Conservation (phyloP, 2,329 filamentous ascomycete species). For the Polytolypa hystricis region DNA sequence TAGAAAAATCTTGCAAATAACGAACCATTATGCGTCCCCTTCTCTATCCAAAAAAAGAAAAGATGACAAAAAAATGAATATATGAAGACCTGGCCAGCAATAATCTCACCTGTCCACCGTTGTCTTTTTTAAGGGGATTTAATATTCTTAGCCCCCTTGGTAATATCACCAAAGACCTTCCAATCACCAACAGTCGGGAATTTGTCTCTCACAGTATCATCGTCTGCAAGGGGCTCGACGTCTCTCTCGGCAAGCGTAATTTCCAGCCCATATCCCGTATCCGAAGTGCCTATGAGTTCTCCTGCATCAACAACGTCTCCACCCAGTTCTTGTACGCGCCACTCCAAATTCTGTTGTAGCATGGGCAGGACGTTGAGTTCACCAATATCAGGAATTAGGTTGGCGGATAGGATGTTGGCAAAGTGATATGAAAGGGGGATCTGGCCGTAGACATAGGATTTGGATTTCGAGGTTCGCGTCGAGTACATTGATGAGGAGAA, state of each 20-base stretch:
- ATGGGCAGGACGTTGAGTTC: conserved; percentile 10
- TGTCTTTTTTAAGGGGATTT: too few species aligned
- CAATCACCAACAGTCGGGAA: conserved; percentile 3
- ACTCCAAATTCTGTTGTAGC: conserved; percentile 12
- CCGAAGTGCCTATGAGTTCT: conserved; percentile 6
- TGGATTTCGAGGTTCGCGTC: not conserved
- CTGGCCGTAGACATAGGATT: conserved; percentile 6
- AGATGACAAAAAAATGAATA: too few species aligned
- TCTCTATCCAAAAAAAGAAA: not conserved
- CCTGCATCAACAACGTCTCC: conserved; percentile 12
- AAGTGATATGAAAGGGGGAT: conserved; percentile 14
- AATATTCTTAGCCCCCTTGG: too few species aligned
- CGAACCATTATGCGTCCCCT: too few species aligned
- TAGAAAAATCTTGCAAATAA: too few species aligned
- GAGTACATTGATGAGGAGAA: conserved; percentile 25
- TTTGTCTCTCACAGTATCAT: not conserved
- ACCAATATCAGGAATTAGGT: conserved; percentile 9
- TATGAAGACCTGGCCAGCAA: too few species aligned
- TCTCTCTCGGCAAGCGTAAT: conserved; percentile 5
- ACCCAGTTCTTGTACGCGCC: conserved; percentile 12
- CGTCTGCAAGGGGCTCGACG: not conserved
- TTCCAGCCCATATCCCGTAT: not conserved
- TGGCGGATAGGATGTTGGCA: conserved; percentile 7
- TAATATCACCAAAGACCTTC: conserved; percentile 2
- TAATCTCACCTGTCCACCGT: too few species aligned